Conservation (phyloP, 2,329 filamentous ascomycete species). For the Massarina eburnea region DNA sequence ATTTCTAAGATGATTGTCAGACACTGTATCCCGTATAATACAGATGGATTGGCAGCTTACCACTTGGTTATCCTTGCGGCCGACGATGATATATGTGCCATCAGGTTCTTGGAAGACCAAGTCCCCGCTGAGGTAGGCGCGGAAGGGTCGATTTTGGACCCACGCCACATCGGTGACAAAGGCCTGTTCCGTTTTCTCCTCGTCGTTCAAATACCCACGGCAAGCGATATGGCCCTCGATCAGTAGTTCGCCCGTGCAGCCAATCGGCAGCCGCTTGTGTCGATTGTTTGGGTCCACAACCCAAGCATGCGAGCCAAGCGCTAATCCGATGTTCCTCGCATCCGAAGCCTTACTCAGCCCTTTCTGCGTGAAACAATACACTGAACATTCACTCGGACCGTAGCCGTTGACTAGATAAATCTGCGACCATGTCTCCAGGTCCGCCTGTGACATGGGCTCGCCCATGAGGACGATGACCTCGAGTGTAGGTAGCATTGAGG, state of each 20-base stretch:
- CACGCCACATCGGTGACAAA: constrained; percentile 24
- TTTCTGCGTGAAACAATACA: constrained; percentile 13
- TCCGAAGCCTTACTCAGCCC: constrained; percentile 12
- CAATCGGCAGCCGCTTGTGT: constrained; percentile 24
- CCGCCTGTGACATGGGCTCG: constrained; percentile 24
- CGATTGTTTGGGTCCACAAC: constrained; percentile 40
- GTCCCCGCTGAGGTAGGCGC: constrained; percentile 27
- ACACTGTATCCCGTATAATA: too few species aligned
- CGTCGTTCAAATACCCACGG: constrained; percentile 26
- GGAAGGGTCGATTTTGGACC: constrained; percentile 10
- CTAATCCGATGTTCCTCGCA: constrained; percentile 26
- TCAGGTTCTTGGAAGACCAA: constrained; percentile 23
- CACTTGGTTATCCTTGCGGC: constrained; percentile 31
- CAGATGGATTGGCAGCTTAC: constrained; percentile 9
- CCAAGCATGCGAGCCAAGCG: constrained; percentile 32
- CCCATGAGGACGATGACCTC: constrained; percentile 43
- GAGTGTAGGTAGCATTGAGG: constrained; percentile 39
- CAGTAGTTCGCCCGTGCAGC: constrained; percentile 53
- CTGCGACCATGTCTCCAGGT: constrained; percentile 23
- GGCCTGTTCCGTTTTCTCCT: constrained; percentile 20
- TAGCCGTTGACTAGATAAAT: constrained; percentile 29
- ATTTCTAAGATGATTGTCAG: constrained; percentile 17
- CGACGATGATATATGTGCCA: constrained; percentile 22
- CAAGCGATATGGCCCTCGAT: constrained; percentile 55
- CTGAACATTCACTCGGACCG: constrained; percentile 28